Conservation (phyloP, 164 flowering plant genomes). For the Piper betle region DNA sequence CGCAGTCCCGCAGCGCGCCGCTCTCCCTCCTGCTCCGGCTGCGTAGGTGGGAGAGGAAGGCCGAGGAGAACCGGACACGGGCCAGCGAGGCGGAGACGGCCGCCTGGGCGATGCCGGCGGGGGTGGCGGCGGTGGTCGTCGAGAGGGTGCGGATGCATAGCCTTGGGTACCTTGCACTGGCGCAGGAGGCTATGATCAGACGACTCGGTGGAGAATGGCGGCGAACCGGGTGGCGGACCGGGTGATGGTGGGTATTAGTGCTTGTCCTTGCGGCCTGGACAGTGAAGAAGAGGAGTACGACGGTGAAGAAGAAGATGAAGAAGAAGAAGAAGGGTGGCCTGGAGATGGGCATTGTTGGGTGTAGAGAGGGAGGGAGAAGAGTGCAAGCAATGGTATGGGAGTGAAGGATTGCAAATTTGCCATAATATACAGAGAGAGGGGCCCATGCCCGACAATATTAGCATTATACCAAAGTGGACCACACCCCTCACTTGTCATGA, state of each 20-base stretch:
- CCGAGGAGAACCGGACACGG: not conserved
- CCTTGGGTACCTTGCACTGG: not conserved
- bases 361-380: no score
- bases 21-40: slow-evolving; percentile 23
- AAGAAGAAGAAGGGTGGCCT: not conserved
- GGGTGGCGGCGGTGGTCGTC: slow-evolving; percentile 15
- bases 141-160: not conserved
- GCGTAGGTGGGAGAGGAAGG: not conserved
- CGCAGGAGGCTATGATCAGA: not conserved
- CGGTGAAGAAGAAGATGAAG: not conserved
- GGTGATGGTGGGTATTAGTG: no score
- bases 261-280: no score
- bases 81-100: slow-evolving; percentile 52
- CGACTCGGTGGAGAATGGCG: not conserved
- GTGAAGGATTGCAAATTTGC: no score
- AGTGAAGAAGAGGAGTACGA: not conserved
- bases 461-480: no score
- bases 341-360: not conserved
- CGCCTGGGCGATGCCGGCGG: slow-evolving; percentile 38
- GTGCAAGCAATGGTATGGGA: no score
- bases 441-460: no score
- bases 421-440: no score
- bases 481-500: no score
- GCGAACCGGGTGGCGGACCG: no score
- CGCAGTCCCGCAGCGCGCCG: slow-evolving; percentile 67